Evolutionary conservation across 2,329 filamentous ascomycete genomes (phyloP), one percentile per base, ranked within the genome.

Genomic region (Cadophora sp.): DNA sequence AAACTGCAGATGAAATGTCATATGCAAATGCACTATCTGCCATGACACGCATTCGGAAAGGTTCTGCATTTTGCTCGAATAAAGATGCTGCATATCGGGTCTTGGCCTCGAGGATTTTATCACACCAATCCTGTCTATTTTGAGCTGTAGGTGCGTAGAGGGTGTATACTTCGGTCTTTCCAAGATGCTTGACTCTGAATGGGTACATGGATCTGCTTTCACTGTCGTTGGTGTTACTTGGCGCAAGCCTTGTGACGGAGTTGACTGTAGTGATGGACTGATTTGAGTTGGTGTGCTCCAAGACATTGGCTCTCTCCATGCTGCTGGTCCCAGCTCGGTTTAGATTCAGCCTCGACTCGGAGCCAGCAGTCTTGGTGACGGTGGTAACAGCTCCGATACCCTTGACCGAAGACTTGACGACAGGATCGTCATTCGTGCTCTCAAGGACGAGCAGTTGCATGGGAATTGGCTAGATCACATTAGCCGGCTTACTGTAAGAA

Each of bases 381-480:
- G 87, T 87, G 1, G 87, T 84, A 1, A 89, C 87, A 62, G 95
- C 87, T 51, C 92, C 74, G 48, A 81, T 74, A 43, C 77, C 77
- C 73, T 81, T 81, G 11, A 91, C 84, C 0, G 87, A 84, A 1
- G 87, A 89, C 78, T 96, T 97, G 65, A 94, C 87, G 6, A 98
- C 91, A 0, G 96, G 90, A 71, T 97, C 93, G 71, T 99, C 96
- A 72, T 95, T 93, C 72, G 92, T 90, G 77, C 92, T 97, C 79
- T 99, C 96, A 0, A 99, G 83, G 59, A 97, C 92, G 30, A 99
- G 83, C 2, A 99, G 84, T 73, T 97, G 94, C 95, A 99, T 99
- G 0, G 96, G 96, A 70, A 99, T 97, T 7, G 96, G 96, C 85
- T 91, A 64, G 92, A 93, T 83, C 88, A 64, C 11, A 41, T 68